A percentile compares a stretch with the other conserved stretches of the same genome.
Conservation (phyloP, 768 basidiomycete species). For the Phylloporus scabripes region DNA sequence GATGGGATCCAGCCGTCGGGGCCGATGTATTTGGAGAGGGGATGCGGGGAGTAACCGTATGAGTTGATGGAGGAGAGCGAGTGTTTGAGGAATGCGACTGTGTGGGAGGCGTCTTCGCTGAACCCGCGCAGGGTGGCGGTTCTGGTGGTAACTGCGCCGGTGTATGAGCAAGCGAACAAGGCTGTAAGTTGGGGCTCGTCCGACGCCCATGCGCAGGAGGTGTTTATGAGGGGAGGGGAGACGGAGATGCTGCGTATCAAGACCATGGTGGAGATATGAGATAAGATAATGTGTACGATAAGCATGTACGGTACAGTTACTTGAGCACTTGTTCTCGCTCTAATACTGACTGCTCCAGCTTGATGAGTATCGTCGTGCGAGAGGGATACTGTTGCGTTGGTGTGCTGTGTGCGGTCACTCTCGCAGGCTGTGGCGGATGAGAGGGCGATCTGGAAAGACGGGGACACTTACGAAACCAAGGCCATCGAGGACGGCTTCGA, state of each 20-base stretch:
- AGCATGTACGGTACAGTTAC: slow-evolving; percentile 29
- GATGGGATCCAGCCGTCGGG: slow-evolving; percentile 45
- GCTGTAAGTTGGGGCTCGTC: slow-evolving; percentile 55
- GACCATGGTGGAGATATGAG: slow-evolving; percentile 40
- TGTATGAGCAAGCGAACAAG: slow-evolving; percentile 61
- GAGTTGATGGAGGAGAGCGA: slow-evolving; percentile 68
- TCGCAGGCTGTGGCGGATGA: slow-evolving; percentile 64
- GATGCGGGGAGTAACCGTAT: slow-evolving; percentile 82
- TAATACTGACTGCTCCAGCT: slow-evolving; percentile 87
- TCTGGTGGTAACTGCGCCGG: slow-evolving; percentile 77
- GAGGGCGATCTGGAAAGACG: slow-evolving; percentile 1
- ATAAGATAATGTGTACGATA: slow-evolving; percentile 6
- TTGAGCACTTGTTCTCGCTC: slow-evolving; percentile 92
- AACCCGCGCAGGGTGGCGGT: slow-evolving; percentile 72
- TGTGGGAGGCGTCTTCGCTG: slow-evolving; percentile 56
- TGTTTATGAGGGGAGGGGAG: slow-evolving; percentile 65
- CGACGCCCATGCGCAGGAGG: slow-evolving; percentile 80
- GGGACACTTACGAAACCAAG: slow-evolving; percentile 77
- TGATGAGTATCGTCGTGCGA: slow-evolving; percentile 95
- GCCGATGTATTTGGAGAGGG: slow-evolving; percentile 56
- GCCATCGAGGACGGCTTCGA: slow-evolving; percentile 94
- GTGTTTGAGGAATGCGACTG: slow-evolving; percentile 53
- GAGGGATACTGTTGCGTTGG: slow-evolving; percentile 75
- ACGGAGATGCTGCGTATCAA: slow-evolving; percentile 51
- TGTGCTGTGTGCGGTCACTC: slow-evolving; percentile 94